These are phyloP conservation scores for Ensete glaucum DNA, from an alignment of 176 grass and related monocot genomes.

Conservation along the genomic window DNA sequence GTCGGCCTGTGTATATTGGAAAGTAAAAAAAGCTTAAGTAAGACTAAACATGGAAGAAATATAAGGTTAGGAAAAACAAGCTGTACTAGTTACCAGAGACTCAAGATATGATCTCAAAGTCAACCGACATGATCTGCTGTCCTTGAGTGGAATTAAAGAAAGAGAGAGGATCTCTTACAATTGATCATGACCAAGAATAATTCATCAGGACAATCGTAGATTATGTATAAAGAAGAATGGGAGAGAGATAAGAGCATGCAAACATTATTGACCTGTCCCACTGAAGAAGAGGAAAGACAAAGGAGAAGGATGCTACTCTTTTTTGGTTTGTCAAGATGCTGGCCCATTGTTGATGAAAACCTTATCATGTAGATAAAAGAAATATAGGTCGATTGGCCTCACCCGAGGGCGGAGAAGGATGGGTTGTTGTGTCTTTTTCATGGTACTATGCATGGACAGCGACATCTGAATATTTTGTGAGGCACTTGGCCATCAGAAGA, in stretches of 20 bases:
- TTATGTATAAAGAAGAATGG: neutral
- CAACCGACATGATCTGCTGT: too few species aligned
- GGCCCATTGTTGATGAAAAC: neutral
- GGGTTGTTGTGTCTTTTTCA: constrained; percentile 25
- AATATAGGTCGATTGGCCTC: neutral
- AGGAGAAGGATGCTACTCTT: neutral
- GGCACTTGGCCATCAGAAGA: neutral
- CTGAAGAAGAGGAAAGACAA: neutral
- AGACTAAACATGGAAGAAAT: constrained; percentile 1
- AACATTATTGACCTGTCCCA: neutral
- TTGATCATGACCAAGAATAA: too few species aligned
- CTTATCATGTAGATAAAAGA: constrained; percentile 18
- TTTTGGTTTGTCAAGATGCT: neutral
- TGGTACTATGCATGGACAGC: constrained; percentile 14
- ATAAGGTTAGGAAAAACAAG: neutral
- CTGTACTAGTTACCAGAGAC: too few species aligned
- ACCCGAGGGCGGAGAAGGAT: constrained; percentile 13
- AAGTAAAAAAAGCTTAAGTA: constrained; percentile 4
- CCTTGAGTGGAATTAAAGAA: too few species aligned
- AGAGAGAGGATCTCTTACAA: too few species aligned
- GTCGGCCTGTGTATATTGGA: constrained; percentile 52
- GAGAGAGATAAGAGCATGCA: neutral
- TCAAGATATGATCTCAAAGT: too few species aligned
- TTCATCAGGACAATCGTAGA: neutral
- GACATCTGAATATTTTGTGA: constrained; percentile 4